Evolutionary conservation across 2,329 filamentous ascomycete species (phyloP).

Genomic region (Blastomyces gilchristii): DNA sequence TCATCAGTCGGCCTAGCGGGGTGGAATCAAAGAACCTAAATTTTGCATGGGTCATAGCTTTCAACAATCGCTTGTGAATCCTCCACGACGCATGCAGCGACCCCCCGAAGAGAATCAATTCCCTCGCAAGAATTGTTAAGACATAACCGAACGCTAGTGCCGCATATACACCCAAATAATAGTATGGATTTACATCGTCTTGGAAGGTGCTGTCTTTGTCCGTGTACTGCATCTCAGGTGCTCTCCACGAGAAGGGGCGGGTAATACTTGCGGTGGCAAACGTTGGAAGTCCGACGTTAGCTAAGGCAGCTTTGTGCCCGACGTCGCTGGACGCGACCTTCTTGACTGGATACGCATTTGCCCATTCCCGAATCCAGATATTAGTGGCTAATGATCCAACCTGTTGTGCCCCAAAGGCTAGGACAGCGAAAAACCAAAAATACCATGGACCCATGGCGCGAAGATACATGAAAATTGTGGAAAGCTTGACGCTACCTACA

Average conservation of each 20-base stretch:
- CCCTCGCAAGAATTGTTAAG: slow-evolving; percentile 67
- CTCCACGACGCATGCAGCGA: slow-evolving; percentile 79
- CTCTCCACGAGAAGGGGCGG: slow-evolving; percentile 23
- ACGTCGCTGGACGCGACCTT: slow-evolving; percentile 26
- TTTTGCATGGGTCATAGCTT: slow-evolving; percentile 71
- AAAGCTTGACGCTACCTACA: slow-evolving; percentile 75
- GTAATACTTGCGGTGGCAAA: slow-evolving; percentile 30
- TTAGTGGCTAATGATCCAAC: slow-evolving; percentile 78
- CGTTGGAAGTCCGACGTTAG: slow-evolving; percentile 29
- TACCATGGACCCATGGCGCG: slow-evolving; percentile 89
- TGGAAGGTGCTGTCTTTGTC: slow-evolving; percentile 14
- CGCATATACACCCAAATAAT: slow-evolving; percentile 78
- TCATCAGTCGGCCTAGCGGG: slow-evolving; percentile 91
- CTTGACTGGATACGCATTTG: slow-evolving; percentile 66
- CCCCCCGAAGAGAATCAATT: slow-evolving; percentile 84
- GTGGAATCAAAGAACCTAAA: slow-evolving; percentile 98
- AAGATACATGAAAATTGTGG: slow-evolving; percentile 77
- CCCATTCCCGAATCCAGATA: slow-evolving; percentile 91
- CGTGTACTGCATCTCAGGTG: slow-evolving; percentile 21
- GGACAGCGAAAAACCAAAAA: slow-evolving; percentile 72
- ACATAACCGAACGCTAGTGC: slow-evolving; percentile 68
- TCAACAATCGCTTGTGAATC: slow-evolving; percentile 70
- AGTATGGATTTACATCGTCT: slow-evolving; percentile 60
- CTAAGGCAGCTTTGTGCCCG: slow-evolving; percentile 33
- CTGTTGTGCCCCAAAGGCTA: slow-evolving; percentile 74